phyloP scores from a whole-genome alignment of 2,329 filamentous ascomycete genomes.

The Diaporthe capsici region DNA sequence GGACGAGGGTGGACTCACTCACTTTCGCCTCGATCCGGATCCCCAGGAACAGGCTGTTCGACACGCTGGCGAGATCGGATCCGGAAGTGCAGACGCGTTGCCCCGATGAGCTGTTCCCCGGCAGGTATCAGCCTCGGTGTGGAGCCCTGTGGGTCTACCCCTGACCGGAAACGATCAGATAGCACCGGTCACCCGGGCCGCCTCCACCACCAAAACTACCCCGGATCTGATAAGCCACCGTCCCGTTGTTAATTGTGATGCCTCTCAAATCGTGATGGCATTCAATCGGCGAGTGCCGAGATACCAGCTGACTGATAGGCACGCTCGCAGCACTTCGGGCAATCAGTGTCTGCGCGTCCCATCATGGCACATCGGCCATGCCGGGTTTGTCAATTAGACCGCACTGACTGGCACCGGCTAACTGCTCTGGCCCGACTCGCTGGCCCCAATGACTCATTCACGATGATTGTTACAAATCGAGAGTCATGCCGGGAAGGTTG shows the following conservation, averaged over 20 bases:
- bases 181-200: conserved; percentile 32
- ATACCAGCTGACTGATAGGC: conserved; percentile 17
- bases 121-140: conserved; percentile 29
- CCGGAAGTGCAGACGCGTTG: conserved; percentile 7
- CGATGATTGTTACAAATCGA: conserved; percentile 7
- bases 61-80: conserved; percentile 30
- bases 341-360: neutral
- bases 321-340: neutral
- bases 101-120: conserved; percentile 24
- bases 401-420: conserved; percentile 10
- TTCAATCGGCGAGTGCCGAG: conserved; percentile 3
- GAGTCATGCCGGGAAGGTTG: conserved; percentile 13
- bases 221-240: conserved; percentile 37
- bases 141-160: conserved; percentile 28
- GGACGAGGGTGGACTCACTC: conserved; percentile 39
- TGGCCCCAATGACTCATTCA: conserved; percentile 30
- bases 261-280: neutral
- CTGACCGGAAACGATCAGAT: conserved; percentile 34
- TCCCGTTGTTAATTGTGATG: neutral
- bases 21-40: conserved; percentile 28
- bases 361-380: neutral
- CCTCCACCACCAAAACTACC: conserved; percentile 17
- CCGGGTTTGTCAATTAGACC: neutral
- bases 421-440: neutral
- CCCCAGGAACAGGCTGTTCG: conserved; percentile 8